phyloP scores from a whole-genome alignment of 257 asterid species.

The Capsicum baccatum region DNA sequence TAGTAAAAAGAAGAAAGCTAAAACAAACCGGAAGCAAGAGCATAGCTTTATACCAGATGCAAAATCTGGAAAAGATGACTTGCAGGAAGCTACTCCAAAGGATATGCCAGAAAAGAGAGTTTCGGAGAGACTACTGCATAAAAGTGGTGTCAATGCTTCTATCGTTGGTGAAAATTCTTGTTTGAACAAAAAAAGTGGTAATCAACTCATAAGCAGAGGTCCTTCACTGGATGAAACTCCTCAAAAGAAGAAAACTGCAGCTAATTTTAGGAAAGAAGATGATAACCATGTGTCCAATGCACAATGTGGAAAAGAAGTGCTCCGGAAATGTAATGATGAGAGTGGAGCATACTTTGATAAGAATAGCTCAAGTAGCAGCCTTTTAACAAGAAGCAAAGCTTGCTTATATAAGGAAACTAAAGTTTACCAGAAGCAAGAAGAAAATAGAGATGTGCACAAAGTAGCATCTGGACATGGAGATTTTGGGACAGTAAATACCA shows the following conservation, averaged over 20 bases:
- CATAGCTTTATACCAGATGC: background rate
- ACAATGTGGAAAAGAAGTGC: slow-evolving; percentile 10
- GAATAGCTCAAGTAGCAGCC: slow-evolving; percentile 29
- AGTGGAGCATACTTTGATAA: background rate
- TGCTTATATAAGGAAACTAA: slow-evolving; percentile 19
- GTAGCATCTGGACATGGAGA: slow-evolving; percentile 11
- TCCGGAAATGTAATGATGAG: slow-evolving; percentile 4
- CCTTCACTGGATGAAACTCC: slow-evolving; percentile 32
- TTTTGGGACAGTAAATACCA: background rate
- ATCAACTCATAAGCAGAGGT: slow-evolving; percentile 11
- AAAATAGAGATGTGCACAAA: background rate
- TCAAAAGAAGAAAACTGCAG: background rate
- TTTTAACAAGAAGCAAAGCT: slow-evolving; percentile 52
- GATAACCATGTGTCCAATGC: slow-evolving; percentile 9
- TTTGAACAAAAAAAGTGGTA: slow-evolving; percentile 25
- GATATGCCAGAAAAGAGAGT: background rate
- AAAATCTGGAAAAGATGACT: slow-evolving; percentile 9
- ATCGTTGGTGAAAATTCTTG: slow-evolving; percentile 23
- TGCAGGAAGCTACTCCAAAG: background rate
- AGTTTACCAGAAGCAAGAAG: slow-evolving; percentile 4
- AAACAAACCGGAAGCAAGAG: background rate
- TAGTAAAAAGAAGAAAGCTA: slow-evolving; percentile 22
- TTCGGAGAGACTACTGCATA: slow-evolving; percentile 35
- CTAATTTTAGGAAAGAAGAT: slow-evolving; percentile 9
- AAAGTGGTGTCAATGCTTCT: slow-evolving; percentile 29